phyloP scores from a whole-genome alignment of 176 grass and related monocot genomes.

The Phoenix roebelenii region DNA sequence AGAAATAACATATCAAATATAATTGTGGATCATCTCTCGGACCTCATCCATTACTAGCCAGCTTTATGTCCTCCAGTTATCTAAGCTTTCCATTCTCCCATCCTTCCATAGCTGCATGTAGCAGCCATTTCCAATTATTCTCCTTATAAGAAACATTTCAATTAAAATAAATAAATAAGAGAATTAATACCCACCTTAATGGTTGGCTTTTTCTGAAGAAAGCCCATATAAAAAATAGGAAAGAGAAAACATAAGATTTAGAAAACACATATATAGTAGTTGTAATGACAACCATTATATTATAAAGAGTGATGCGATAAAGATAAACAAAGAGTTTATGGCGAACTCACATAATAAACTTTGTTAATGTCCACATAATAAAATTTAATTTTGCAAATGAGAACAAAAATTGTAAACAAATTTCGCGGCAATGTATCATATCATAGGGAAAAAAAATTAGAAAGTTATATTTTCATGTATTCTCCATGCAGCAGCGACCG shows the following conservation, averaged over 20 bases:
- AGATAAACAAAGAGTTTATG: too few species aligned
- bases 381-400: conserved; percentile 33
- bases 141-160: background rate
- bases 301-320: too few species aligned
- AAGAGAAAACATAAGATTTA: too few species aligned
- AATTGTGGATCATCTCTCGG: conserved; percentile 81
- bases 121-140: background rate
- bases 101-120: conserved; percentile 84
- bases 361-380: conserved; percentile 85
- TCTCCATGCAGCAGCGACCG: too few species aligned
- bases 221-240: background rate
- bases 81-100: conserved; percentile 71
- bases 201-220: conserved; percentile 90
- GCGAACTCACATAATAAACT: conserved; percentile 59
- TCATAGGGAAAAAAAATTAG: too few species aligned
- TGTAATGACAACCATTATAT: too few species aligned
- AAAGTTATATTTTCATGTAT: too few species aligned
- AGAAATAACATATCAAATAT: conserved; percentile 33
- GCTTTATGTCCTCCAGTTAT: conserved; percentile 90
- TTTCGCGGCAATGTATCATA: too few species aligned
- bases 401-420: too few species aligned
- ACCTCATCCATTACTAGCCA: conserved; percentile 98
- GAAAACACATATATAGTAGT: too few species aligned
- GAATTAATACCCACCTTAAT: conserved; percentile 55
- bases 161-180: background rate